These are phyloP conservation scores for Penicillium nucicola DNA, from an alignment of 495 filamentous ascomycete species.

Conservation along the genomic window DNA sequence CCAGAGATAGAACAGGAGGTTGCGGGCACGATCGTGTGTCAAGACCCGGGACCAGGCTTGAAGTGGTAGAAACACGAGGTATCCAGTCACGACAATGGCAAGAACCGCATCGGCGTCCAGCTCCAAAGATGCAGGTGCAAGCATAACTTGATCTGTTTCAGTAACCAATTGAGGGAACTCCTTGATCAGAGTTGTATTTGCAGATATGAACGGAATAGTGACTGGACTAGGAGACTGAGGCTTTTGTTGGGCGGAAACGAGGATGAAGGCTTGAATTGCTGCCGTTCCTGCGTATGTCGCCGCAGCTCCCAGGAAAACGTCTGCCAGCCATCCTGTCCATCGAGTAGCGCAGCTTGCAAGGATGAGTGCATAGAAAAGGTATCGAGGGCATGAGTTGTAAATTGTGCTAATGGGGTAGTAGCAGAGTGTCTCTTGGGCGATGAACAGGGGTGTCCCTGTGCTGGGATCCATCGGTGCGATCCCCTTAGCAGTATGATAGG, in stretches of 20 bases:
- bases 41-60: slow-evolving; percentile 34
- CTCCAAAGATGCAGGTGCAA: slow-evolving; percentile 28
- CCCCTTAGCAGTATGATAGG: background rate
- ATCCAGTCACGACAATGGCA: slow-evolving; percentile 35
- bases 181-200: slow-evolving; percentile 13
- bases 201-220: slow-evolving; percentile 22
- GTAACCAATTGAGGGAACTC: slow-evolving; percentile 27
- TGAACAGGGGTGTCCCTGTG: slow-evolving; percentile 22
- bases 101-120: slow-evolving; percentile 35
- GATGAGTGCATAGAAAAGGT: slow-evolving; percentile 33
- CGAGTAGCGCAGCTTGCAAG: slow-evolving; percentile 26
- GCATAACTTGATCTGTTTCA: slow-evolving; percentile 8
- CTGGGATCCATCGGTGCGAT: background rate
- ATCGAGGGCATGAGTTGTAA: slow-evolving; percentile 35
- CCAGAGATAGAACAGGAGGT: slow-evolving; percentile 29
- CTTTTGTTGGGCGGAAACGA: slow-evolving; percentile 19
- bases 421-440: slow-evolving; percentile 32
- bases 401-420: slow-evolving; percentile 35
- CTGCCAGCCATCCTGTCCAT: slow-evolving; percentile 33
- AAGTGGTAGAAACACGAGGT: slow-evolving; percentile 36
- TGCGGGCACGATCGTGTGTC: slow-evolving; percentile 20
- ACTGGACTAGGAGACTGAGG: slow-evolving; percentile 12
- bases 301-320: slow-evolving; percentile 32
- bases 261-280: slow-evolving; percentile 33
- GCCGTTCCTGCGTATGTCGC: slow-evolving; percentile 36